phyloP scores from a whole-genome alignment of 495 filamentous ascomycete species.

The Aspergillus affinis region DNA sequence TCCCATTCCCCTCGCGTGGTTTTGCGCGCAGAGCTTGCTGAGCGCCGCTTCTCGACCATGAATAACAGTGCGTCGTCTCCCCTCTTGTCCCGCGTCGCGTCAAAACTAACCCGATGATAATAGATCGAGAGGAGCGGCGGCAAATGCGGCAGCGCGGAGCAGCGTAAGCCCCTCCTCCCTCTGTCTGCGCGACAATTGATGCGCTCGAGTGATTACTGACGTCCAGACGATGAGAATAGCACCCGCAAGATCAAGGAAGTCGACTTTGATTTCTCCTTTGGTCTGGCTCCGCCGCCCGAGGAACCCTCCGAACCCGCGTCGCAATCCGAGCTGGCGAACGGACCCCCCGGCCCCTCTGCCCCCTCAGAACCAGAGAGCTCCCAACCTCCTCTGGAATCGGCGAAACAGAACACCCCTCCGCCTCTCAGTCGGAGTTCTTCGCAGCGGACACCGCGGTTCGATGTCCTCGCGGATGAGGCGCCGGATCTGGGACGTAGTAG shows the following conservation, averaged over 20 bases:
- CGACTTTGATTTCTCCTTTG: slow-evolving; percentile 54
- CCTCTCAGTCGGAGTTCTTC: slow-evolving; percentile 7
- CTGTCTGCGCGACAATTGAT: slow-evolving; percentile 27
- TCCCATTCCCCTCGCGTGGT: slow-evolving; percentile 13
- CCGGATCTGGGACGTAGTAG: slow-evolving; percentile 20
- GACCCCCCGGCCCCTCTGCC: slow-evolving; percentile 10
- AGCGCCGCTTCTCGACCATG: slow-evolving; percentile 40
- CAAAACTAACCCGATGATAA: slow-evolving; percentile 23
- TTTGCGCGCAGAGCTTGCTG: slow-evolving; percentile 35
- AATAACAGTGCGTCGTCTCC: slow-evolving; percentile 37
- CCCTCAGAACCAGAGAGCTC: slow-evolving; percentile 9
- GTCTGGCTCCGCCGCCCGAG: slow-evolving; percentile 27
- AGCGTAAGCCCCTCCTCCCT: slow-evolving; percentile 43
- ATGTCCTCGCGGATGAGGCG: slow-evolving; percentile 21
- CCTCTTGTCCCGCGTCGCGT: neutral
- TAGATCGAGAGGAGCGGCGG: slow-evolving; percentile 54
- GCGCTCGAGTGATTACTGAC: slow-evolving; percentile 24
- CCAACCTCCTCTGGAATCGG: slow-evolving; percentile 9
- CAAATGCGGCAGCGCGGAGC: slow-evolving; percentile 61
- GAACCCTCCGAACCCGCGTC: slow-evolving; percentile 21
- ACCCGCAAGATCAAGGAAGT: slow-evolving; percentile 48
- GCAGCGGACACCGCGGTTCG: slow-evolving; percentile 24
- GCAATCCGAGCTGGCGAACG: slow-evolving; percentile 18
- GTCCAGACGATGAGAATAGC: slow-evolving; percentile 21
- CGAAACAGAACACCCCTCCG: slow-evolving; percentile 2